Evolutionary conservation across 2,329 filamentous ascomycete species (phyloP), one percentile per base, ranked within the genome.

Genomic region (Camptophora hylomeconis): DNA sequence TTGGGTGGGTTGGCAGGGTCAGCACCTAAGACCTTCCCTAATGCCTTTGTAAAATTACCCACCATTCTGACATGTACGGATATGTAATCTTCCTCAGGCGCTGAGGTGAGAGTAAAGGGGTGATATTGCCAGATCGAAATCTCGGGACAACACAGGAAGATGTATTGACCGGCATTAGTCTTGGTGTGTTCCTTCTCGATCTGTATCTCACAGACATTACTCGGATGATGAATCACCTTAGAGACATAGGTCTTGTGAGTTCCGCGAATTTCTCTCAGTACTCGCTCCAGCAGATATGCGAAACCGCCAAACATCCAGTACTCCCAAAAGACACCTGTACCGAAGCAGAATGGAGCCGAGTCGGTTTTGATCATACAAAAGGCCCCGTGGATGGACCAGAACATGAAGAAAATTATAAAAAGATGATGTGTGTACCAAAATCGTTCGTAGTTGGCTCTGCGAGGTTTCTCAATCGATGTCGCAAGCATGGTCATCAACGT

Each of bases 341-440:
- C 74, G 32, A 70, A 65, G 56, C 81, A 86, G 52, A 80, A 86
- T 2, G 81, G 80, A 5, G 77, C 76, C 38, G 79, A 71, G 50
- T 89, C 81, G 29, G 80, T 75, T 54, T 82, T 80, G 47, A 87
- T 87, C 81, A 89, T 87, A 57, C 82, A 87, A 60, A 84, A 89
- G 15, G 79, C 78, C 34, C 81, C 82, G 55, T 92, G 82, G 46
- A 87, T 69, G n/a, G 80, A 75, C 80, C 81, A 89, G 65, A 89
- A 86, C 44, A 87, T 64, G 61, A 89, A 89, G 67, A 89, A 89
- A 40, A 87, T 49, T 54, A 87, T 72, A 52, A 89, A 89, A 52
- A 89, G 69, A 59, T 89, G 82, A 56, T 92, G 81, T 2, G 78
- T 82, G 54, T 84, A 86, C 81, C 82, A 92, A 64, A 89, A 92